Conservation (phyloP, 331 rosid genomes). For the Quercus tomentella region DNA sequence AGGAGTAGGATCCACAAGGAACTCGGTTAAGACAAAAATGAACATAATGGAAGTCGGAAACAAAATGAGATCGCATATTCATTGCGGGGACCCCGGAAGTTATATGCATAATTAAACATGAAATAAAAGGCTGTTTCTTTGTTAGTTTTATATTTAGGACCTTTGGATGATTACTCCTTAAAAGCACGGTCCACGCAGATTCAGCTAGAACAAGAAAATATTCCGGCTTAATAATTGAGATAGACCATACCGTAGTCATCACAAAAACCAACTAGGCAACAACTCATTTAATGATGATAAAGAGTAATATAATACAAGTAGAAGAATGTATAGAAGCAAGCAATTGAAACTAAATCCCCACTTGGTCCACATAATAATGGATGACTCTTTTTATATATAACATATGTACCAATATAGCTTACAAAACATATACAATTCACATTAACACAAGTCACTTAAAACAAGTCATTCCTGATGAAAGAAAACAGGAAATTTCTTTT, state of each 20-base stretch:
- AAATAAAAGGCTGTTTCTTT: neutral
- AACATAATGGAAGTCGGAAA: too few species aligned
- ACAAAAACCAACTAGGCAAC: neutral
- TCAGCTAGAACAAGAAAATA: neutral
- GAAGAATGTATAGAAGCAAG: neutral
- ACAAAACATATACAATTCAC: constrained; percentile 86
- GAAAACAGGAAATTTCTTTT: constrained; percentile 48
- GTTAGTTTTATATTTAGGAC: neutral
- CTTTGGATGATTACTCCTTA: neutral
- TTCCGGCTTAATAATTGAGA: neutral
- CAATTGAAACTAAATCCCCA: constrained; percentile 19
- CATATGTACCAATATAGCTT: constrained; percentile 51
- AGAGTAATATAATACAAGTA: neutral
- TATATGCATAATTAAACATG: neutral
- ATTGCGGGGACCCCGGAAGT: neutral
- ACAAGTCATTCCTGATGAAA: constrained; percentile 55
- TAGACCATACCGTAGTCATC: neutral
- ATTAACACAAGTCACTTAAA: constrained; percentile 45
- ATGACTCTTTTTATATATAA: constrained; percentile 42
- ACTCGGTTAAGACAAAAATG: too few species aligned
- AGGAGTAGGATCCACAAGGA: too few species aligned
- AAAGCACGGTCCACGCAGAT: neutral
- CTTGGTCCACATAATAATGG: constrained; percentile 32
- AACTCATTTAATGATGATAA: neutral
- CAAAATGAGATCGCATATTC: too few species aligned